Evolutionary conservation across 306 rosid genomes (phyloP), one percentile per base, ranked within the genome.

Genomic region (Prunus kanzakura): DNA sequence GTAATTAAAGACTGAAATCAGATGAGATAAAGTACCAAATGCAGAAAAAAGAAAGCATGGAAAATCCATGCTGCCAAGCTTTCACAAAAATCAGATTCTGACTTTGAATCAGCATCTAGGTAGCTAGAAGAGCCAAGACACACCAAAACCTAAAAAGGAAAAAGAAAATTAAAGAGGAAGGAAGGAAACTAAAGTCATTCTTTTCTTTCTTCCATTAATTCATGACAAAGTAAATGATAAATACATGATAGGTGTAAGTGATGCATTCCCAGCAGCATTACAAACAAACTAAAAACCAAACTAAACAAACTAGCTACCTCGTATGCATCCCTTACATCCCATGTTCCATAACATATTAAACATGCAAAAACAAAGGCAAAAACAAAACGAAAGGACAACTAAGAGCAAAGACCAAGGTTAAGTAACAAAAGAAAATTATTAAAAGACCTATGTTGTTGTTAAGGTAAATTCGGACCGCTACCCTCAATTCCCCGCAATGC

Each of bases 401-500:
- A 41, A 73, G 41, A 82, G 62, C 76, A 78, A 82, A 80, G 27
- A 77, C 66, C 27, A 46, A 64, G 76, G 76, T 80, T 70, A 79
- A 87, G 65, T 52, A 47, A 79, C 5, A 64, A 80, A 76, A 81
- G 5, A 74, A 85, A 74, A 66, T 15, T 12, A 75, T 38, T 38
- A 38, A 7, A 73, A 69, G 52, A 78, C 67, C 61, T 57, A 47
- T 58, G 80, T 16, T 29, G 52, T 3, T 2, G 80, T 67, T 78
- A 78, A 80, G 87, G 80, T 83, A 84, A 84, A 86, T 79, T 95
- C 98, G 98, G 98, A 95, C 98, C 98, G 95, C 89, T 89, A 88
- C 92, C 97, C 98, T 95, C 97, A 85, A 95, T 95, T 92, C 98
- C 98, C 98, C 97, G 93, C 97, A 51, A 79, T 89, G 98, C 98